A percentile compares a stretch with the other conserved stretches of the same genome.
These are phyloP conservation scores for Chlorella variabilis DNA, from an alignment of 163 green algal species.

Conservation along the genomic window DNA sequence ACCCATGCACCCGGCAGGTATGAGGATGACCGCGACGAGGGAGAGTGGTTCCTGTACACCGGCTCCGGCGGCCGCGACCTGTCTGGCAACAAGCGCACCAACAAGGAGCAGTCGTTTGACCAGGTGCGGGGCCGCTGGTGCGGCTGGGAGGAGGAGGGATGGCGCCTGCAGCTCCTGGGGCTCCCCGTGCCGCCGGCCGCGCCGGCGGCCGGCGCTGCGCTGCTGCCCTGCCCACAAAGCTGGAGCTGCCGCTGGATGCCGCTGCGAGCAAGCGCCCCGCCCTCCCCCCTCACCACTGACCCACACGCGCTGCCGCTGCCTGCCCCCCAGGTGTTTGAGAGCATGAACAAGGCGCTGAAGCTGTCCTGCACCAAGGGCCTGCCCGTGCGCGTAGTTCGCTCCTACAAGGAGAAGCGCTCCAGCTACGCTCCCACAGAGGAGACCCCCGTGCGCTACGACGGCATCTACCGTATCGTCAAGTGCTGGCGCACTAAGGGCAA, in stretches of 20 bases:
- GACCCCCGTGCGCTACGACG: conserved; percentile 92
- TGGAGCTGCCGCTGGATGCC: too few species aligned
- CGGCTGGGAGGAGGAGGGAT: too few species aligned
- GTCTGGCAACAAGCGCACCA: conserved; percentile 96
- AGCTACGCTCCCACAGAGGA: conserved; percentile 86
- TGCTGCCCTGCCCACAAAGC: too few species aligned
- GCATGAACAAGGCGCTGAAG: conserved; percentile 91
- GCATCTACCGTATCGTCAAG: conserved; percentile 94
- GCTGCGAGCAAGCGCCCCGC: too few species aligned
- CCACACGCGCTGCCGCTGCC: neutral
- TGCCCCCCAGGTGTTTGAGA: conserved; percentile 82
- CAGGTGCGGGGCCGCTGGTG: conserved; percentile 15
- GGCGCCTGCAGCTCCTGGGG: too few species aligned
- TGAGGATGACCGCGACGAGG: conserved; percentile 94
- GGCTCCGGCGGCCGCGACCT: conserved; percentile 94
- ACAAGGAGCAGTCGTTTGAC: conserved; percentile 82
- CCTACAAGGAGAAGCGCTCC: conserved; percentile 93
- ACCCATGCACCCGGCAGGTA: too few species aligned
- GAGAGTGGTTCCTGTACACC: conserved; percentile 98
- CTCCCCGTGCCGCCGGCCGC: too few species aligned
- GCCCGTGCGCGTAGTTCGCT: conserved; percentile 93
- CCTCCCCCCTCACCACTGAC: neutral
- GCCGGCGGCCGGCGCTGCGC: too few species aligned
- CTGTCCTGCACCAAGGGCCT: conserved; percentile 87
- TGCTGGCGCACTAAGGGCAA: conserved; percentile 85